A percentile compares a stretch with the other conserved stretches of the same genome.
Conservation (phyloP, 208 protist species). For the Leishmania gerbilli region DNA sequence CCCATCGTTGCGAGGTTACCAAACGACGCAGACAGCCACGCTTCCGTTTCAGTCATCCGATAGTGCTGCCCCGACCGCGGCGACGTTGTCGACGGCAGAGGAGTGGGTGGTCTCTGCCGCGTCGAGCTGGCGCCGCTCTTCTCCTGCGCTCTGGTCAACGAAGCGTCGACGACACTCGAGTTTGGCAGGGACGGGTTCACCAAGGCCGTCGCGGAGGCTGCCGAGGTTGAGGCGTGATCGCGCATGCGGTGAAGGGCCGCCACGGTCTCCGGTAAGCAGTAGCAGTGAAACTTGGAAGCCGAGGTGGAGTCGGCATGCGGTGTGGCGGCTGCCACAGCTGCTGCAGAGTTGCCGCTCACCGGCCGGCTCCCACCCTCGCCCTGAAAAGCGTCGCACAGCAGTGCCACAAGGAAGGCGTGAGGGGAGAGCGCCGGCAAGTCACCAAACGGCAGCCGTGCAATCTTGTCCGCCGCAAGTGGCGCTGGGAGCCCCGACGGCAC, state of each 20-base stretch:
- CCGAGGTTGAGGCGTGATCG: not conserved
- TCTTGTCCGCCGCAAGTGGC: not conserved
- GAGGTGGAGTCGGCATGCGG: not conserved
- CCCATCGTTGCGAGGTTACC: not conserved
- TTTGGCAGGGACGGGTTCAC: not conserved
- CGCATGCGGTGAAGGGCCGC: conserved; percentile 33
- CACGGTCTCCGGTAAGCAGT: conserved; percentile 35
- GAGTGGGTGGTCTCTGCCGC: not conserved
- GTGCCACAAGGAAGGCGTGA: conserved; percentile 13
- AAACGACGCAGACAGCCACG: conserved; percentile 27
- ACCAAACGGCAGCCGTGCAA: conserved; percentile 28
- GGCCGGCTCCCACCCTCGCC: not conserved
- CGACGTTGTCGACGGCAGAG: not conserved
- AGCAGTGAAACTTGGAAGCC: conserved; percentile 13
- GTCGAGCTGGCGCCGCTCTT: not conserved
- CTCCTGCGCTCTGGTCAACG: not conserved
- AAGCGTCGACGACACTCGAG: not conserved
- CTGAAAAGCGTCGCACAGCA: conserved; percentile 28
- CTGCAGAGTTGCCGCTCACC: not conserved
- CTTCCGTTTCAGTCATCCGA: conserved; percentile 8
- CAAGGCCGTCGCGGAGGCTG: not conserved
- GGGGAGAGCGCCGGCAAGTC: conserved; percentile 15
- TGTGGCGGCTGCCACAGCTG: not conserved
- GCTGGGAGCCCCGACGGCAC: not conserved
- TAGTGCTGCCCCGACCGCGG: not conserved